phyloP scores from a whole-genome alignment of 2,329 filamentous ascomycete species.

The Pseudogymnoascus sp. region DNA sequence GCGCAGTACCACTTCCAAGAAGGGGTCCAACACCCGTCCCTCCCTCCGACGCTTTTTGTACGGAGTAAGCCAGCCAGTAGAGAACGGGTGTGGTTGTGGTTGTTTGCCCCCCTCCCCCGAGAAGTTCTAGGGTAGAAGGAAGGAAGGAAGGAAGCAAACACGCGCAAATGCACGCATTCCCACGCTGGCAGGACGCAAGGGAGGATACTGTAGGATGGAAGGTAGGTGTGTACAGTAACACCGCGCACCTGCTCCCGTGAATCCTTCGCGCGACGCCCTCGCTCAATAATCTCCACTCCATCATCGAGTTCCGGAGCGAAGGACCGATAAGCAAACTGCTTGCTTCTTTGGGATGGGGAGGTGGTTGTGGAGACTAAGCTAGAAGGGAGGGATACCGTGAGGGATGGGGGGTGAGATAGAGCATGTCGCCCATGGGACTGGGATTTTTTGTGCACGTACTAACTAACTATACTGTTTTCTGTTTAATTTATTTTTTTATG shows the following conservation, averaged over 20 bases:
- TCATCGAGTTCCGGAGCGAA: neutral
- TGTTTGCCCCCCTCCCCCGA: too few relatives aligned
- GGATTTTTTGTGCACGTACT: neutral
- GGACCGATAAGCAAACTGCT: neutral
- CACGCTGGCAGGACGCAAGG: neutral
- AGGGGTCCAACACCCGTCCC: neutral
- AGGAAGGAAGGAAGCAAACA: neutral
- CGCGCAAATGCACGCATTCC: neutral
- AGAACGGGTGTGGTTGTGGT: too few relatives aligned
- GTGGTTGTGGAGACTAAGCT: neutral
- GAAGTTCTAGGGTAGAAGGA: too few relatives aligned
- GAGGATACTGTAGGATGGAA: too few relatives aligned
- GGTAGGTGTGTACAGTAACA: too few relatives aligned
- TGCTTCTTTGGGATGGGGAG: neutral
- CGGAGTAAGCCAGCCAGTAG: neutral
- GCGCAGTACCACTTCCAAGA: too few relatives aligned
- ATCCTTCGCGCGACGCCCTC: too few relatives aligned
- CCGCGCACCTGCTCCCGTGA: neutral
- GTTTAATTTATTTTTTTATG: neutral
- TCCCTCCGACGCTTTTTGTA: neutral
- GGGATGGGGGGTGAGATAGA: neutral
- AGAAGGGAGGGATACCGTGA: neutral
- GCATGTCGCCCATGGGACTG: neutral
- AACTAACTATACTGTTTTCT: too few relatives aligned
- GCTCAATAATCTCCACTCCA: neutral